Evolutionary conservation across 2,329 filamentous ascomycete species (phyloP), one percentile per base, ranked within the genome.

Genomic region (Elsinoe ampelina): DNA sequence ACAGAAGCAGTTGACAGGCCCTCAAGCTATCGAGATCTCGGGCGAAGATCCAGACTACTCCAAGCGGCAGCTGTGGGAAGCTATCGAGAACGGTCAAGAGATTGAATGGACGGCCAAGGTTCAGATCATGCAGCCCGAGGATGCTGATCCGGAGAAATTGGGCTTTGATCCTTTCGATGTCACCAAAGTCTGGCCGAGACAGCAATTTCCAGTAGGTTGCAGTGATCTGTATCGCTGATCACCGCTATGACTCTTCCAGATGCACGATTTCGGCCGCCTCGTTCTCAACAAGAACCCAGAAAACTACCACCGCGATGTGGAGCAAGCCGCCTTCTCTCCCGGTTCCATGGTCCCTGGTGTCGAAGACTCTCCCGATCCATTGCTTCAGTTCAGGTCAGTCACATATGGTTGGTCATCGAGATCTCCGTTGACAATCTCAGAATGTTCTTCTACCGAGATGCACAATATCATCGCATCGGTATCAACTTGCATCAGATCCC

Each of bases 241-340:
- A 48, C 6, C 1, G 26, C 10, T 19, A 10, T 11, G 15, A 20
- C 17, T 11, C 2, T 38, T 7, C 15, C 15, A 59, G 35, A 72
- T 77, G 69, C 70, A 73, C 17, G 71, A 77, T 39, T 75, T 80
- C 51, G 77, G 78, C 2, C 71, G 71, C 13, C 68, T 80, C 1
- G 72, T 76, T 0, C 66, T 80, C 6, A 80, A 79, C 66, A 78
- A 77, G 65, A 80, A 80, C 65, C 76, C 76, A 0, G 75, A 78
- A 59, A 76, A 78, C 65, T 80, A 73, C 65, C 71, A 75, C 60
- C 68, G 72, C 10, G 77, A 80, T 58, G 73, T 79, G 30, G 76
- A 79, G 61, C 74, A 78, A 60, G 72, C 73, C 0, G 75, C 76
- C 39, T 80, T 80, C 67, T 77, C 75, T 0, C 76, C 78, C 0